A percentile compares a stretch with the other conserved stretches of the same genome.
phyloP scores from a whole-genome alignment of 495 filamentous ascomycete genomes.

The Xylaria palmicola region DNA sequence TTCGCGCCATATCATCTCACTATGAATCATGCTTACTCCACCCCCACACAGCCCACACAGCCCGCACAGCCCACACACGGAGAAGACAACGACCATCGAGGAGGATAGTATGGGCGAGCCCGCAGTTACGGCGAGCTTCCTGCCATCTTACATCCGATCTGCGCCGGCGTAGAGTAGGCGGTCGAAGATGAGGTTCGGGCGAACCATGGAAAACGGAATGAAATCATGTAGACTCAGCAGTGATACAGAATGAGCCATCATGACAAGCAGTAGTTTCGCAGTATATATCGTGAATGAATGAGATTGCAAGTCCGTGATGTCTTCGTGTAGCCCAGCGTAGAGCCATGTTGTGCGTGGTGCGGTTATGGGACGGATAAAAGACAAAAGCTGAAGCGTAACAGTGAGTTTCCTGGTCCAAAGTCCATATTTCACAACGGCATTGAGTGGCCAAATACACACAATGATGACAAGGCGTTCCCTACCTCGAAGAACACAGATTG shows the following conservation, averaged over 20 bases:
- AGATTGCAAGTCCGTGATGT: neutral
- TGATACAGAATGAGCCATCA: slow-evolving; percentile 12
- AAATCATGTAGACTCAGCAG: slow-evolving; percentile 8
- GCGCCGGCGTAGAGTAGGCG: no score
- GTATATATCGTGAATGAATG: slow-evolving; percentile 1
- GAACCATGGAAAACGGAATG: neutral
- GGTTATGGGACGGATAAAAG: neutral
- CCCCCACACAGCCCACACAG: neutral
- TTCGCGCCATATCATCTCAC: neutral
- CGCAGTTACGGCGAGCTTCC: no score
- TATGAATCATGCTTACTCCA: slow-evolving; percentile 20
- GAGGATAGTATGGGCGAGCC: no score
- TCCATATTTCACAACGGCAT: neutral
- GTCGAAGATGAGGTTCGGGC: no score
- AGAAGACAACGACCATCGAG: no score
- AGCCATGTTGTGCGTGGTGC: neutral
- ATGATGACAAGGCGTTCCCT: slow-evolving; percentile 43
- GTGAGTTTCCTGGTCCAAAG: slow-evolving; percentile 1
- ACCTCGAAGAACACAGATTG: slow-evolving; percentile 27
- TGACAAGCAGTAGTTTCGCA: neutral
- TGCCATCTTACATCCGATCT: no score
- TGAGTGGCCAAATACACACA: neutral
- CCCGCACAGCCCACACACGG: neutral
- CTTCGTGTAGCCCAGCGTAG: neutral
- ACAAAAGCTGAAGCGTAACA: neutral